Conservation (phyloP, 1,139 yeast species). For the Scheffersomyces insectosa region DNA sequence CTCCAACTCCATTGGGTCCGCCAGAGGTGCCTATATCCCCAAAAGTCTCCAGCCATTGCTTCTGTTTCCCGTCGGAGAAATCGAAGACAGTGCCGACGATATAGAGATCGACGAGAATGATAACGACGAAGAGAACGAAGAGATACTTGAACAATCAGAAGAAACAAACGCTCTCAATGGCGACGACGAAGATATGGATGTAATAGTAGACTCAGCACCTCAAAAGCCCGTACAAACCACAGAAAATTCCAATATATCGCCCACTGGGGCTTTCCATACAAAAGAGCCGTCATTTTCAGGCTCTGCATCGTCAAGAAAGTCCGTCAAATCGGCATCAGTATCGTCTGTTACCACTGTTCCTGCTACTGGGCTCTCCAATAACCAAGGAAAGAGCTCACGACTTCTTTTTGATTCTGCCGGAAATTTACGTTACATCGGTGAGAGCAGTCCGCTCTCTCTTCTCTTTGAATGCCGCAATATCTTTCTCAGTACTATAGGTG, state of each 20-base stretch:
- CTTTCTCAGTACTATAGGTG: conserved; percentile 16
- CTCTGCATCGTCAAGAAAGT: neutral
- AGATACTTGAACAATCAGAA: conserved; percentile 1
- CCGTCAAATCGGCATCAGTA: conserved; percentile 4
- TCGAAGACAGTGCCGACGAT: conserved; percentile 2
- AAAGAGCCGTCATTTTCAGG: too few species aligned
- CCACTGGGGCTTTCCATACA: too few species aligned
- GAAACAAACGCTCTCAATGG: neutral
- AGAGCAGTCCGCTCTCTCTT: conserved; percentile 27
- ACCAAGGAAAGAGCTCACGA: conserved; percentile 16
- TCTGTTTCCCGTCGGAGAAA: conserved; percentile 21
- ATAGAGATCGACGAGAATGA: conserved; percentile 1
- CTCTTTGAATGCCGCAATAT: conserved; percentile 26
- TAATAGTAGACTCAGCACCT: conserved; percentile 4
- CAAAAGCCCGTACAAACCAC: neutral
- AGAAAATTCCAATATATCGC: neutral
- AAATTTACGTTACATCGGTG: conserved; percentile 27
- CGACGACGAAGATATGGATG: conserved; percentile 4
- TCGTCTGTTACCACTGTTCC: too few species aligned
- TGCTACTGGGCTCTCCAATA: conserved; percentile 12
- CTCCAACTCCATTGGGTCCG: conserved; percentile 10
- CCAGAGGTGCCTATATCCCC: conserved; percentile 19
- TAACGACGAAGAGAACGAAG: conserved; percentile 3
- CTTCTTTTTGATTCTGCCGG: conserved; percentile 22
- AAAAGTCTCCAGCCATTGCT: conserved; percentile 28